Evolutionary conservation across 2,329 filamentous ascomycete genomes (phyloP), one percentile per base, ranked within the genome.

Genomic region (Neospermospora avenae): DNA sequence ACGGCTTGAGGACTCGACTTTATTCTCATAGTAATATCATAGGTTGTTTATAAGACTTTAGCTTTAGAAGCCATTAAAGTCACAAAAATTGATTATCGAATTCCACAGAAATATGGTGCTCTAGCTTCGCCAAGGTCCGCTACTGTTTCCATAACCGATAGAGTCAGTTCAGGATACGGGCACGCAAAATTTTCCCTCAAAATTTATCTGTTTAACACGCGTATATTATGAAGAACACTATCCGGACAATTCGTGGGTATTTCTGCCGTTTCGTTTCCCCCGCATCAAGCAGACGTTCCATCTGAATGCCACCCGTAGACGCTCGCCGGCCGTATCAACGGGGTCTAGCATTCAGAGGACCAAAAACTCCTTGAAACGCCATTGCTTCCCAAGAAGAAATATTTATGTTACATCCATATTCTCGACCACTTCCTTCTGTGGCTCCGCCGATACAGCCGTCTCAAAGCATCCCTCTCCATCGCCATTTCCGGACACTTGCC

Each of bases 321-420:
- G 37, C 37, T n/a, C 16, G 37, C 2, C 37, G 14, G 7, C 37
- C 2, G 8, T 39, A n/a, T 11, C 37, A 18, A 51, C 18, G 13
- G 16, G 31, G 22, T 16, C 31, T 18, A 51, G 11, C 31, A 18
- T 49, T 20, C 46, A 16, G 35, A 28, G 34, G 7, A 20, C n/a
- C 48, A 22, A 18, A 49, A 37, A 22, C 20, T 11, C 10, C 48
- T 31, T 4, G 8, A 16, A 22, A 34, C 25, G 7, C 46, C 46
- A 20, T 4, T 22, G 13, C 13, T 16, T 18, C n/a, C 28, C 28
- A n/a, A 2, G 28, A 35, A 10, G 3, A 16, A 13, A 24, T 14
- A 51, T 24, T 51, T 28, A 51, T 51, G 18, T 35, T 51, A 51
- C 31, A 37, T 51, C 48, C 48, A 51, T 51, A 51, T 7, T 18